Evolutionary conservation across 306 rosid genomes (phyloP), one percentile per base, ranked within the genome.

Genomic region (Glycine soja): DNA sequence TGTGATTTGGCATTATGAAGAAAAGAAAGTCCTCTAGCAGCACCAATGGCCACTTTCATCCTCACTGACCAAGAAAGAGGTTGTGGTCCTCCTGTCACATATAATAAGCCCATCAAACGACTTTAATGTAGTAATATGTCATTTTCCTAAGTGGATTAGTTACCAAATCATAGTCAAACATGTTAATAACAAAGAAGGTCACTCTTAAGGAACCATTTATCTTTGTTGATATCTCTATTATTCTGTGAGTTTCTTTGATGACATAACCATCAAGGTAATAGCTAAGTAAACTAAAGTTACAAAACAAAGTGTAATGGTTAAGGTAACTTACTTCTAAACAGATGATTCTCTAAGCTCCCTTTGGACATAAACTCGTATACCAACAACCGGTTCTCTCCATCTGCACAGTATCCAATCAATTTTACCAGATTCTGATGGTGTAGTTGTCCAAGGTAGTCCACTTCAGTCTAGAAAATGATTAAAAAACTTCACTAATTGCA

Each of bases 311-410:
- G 30, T 7, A 46, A 56, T 13, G 68, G 36, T 24, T 30, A 34
- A 24, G 3, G 12, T 45, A 48, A 84, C 97, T 85, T 90, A 94
- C 98, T 94, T 88, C 97, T 89, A 85, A 94, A 94, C 15, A 94
- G 87, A 92, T 94, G 97, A 85, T 94, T 94, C 84, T 93, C 98
- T 81, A 93, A 86, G 86, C 98, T 93, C 71, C 98, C 98, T 65
- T 89, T 91, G 2, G 97, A 89, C 98, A 94, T 83, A 83, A 90
- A 90, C 89, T 94, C 97, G 53, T 94, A 94, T 54, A 94, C 98
- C 91, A 94, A 89, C 40, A 94, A 83, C 76, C 92, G 89, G 85
- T 89, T 84, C 81, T 94, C 95, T 9, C 95, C 98, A 76, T 93
- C 97, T 63, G 79, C 78, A 81, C 98, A 93, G 87, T 93, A 90